These are phyloP conservation scores for Chaetomiaceae sp. DNA, from an alignment of 2,329 filamentous ascomycete genomes.

Conservation along the genomic window DNA sequence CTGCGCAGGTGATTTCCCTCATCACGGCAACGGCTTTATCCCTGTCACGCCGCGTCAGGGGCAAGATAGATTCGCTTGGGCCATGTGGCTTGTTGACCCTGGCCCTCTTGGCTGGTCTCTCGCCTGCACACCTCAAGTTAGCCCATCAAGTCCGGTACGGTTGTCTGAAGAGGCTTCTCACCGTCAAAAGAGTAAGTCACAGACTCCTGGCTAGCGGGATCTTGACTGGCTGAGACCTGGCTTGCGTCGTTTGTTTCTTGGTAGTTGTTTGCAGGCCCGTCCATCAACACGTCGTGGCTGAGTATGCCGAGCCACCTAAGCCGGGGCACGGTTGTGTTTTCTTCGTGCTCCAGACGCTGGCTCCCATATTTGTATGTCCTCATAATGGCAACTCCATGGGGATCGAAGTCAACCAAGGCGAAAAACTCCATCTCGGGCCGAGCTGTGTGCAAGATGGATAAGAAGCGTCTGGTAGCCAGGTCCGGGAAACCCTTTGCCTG, in stretches of 20 bases:
- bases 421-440: slow-evolving; percentile 52
- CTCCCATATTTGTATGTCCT: slow-evolving; percentile 70
- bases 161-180: slow-evolving; percentile 1
- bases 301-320: slow-evolving; percentile 63
- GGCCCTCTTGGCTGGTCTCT: slow-evolving; percentile 15
- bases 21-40: slow-evolving; percentile 53
- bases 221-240: slow-evolving; percentile 17
- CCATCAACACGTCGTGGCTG: slow-evolving; percentile 36
- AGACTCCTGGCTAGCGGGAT: slow-evolving; percentile 18
- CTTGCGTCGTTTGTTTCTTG: not conserved
- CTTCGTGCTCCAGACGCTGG: slow-evolving; percentile 56
- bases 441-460: slow-evolving; percentile 47
- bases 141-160: too few relatives aligned
- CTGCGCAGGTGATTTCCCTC: slow-evolving; percentile 32
- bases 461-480: slow-evolving; percentile 61
- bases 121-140: too few relatives aligned
- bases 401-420: slow-evolving; percentile 69
- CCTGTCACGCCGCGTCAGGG: slow-evolving; percentile 53
- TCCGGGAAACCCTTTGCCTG: slow-evolving; percentile 83
- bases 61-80: slow-evolving; percentile 17
- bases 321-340: slow-evolving; percentile 41
- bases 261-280: not conserved
- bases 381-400: slow-evolving; percentile 69
- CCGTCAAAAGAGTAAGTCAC: slow-evolving; percentile 9
- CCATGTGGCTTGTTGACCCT: not conserved